These are phyloP conservation scores for Botrytis medusae DNA, from an alignment of 2,329 filamentous ascomycete genomes.

Conservation along the genomic window DNA sequence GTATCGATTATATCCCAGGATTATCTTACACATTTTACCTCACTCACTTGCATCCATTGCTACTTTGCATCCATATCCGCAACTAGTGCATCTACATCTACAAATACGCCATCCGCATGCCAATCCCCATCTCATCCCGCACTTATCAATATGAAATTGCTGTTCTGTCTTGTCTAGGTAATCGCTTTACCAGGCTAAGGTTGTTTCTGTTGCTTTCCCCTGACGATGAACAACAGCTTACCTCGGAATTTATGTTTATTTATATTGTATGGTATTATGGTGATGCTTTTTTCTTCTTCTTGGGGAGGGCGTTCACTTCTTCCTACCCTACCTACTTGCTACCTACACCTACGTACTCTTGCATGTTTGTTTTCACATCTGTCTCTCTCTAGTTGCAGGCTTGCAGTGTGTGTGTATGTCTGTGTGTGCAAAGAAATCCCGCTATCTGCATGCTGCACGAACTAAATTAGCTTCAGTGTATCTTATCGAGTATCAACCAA, in stretches of 20 bases:
- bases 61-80: not conserved
- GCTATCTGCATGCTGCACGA: slow-evolving; percentile 20
- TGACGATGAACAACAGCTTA: not conserved
- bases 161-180: not conserved
- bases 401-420: not conserved
- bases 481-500: slow-evolving; percentile 20
- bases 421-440: slow-evolving; percentile 16
- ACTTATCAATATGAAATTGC: not conserved
- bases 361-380: not conserved
- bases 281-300: not conserved
- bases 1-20: not conserved
- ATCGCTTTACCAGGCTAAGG: not conserved
- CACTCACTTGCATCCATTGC: not conserved
- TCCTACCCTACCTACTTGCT: not conserved
- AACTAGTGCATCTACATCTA: not conserved
- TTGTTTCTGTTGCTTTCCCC: not conserved
- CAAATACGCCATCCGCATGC: not conserved
- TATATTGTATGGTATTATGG: not conserved
- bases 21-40: not conserved
- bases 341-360: not conserved
- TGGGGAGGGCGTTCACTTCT: not conserved
- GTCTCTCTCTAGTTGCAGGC: not conserved
- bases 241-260: not conserved
- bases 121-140: not conserved
- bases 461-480: slow-evolving; percentile 16